Evolutionary conservation across 2,329 filamentous ascomycete genomes (phyloP), one percentile per base, ranked within the genome.

Genomic region (Epichloe sp.): DNA sequence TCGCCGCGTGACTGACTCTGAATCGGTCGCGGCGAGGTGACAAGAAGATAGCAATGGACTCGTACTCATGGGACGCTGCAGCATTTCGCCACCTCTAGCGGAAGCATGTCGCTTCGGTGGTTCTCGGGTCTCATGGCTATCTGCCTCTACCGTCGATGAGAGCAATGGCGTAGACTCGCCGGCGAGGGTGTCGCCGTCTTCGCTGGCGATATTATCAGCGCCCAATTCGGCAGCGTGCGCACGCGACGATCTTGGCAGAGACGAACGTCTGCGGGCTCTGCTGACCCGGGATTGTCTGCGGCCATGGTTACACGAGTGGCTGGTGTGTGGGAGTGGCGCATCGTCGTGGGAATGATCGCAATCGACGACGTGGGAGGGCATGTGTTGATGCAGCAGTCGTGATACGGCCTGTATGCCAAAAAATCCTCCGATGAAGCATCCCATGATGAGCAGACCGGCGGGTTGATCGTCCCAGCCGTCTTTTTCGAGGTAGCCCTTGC

Each of bases 331-430:
- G 26, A 55, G 55, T 4, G 60, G 62, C 54, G 74, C 68, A 19
- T 82, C 82, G 12, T 79, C 74, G 60, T 90, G 85, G 44, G 75
- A 78, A 60, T 89, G 85, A 55, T 88, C 85, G 66, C 87, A 93
- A 62, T 87, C 85, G 50, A 90, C 85, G 5, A 89, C 82, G 58
- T 88, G 84, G 17, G 86, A 86, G 6, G 87, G 86, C 62, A 90
- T 82, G 57, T 82, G 80, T 37, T 76, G 78, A 61, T 93, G 87
- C 51, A 90, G 70, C 26, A 88, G 64, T 47, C 85, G 77, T 8
- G 86, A 90, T 23, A 90, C 64, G 47, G 81, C 66, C 60, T 89
- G 85, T 51, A 91, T 90, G 37, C 85, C 85, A 38, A 88, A 63
- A 56, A 88, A 88, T 11, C 87, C 87, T 15, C 68, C 74, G 4